These are phyloP conservation scores for Xylaria digitata DNA, from an alignment of 2,329 filamentous ascomycete genomes.

Conservation along the genomic window DNA sequence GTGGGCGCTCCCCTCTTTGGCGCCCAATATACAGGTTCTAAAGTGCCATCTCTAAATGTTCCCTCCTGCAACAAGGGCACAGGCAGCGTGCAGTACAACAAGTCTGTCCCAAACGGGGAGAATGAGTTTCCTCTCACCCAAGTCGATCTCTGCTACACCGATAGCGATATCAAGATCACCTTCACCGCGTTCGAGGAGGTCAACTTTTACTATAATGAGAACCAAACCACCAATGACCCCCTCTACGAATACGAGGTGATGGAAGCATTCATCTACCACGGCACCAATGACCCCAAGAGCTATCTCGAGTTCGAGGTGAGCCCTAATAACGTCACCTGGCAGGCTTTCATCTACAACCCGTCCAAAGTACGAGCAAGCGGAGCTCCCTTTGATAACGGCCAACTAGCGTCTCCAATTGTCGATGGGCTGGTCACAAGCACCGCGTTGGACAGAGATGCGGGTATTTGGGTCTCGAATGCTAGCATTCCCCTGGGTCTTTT, in stretches of 20 bases:
- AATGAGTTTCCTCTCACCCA: conserved; percentile 57
- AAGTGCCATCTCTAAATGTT: conserved; percentile 50
- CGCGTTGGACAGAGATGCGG: conserved; percentile 50
- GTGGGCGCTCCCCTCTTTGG: conserved; percentile 34
- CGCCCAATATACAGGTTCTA: conserved; percentile 33
- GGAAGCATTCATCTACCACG: conserved; percentile 61
- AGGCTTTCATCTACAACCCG: conserved; percentile 64
- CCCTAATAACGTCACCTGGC: conserved; percentile 64
- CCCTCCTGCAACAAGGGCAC: conserved; percentile 53
- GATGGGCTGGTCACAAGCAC: conserved; percentile 58
- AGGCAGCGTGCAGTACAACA: conserved; percentile 54
- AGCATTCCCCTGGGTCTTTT: conserved; percentile 61
- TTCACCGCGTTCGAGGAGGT: conserved; percentile 61
- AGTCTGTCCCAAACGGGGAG: conserved; percentile 55
- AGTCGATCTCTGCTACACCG: conserved; percentile 61
- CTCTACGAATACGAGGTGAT: conserved; percentile 64
- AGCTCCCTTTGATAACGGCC: conserved; percentile 58
- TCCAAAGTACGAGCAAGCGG: conserved; percentile 56
- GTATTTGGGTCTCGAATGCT: conserved; percentile 57
- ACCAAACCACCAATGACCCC: conserved; percentile 57
- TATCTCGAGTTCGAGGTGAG: conserved; percentile 64
- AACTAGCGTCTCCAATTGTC: conserved; percentile 53
- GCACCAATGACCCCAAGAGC: conserved; percentile 58
- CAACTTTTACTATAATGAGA: conserved; percentile 59
- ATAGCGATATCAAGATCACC: conserved; percentile 53